Evolutionary conservation across 2,329 filamentous ascomycete species (phyloP).

Genomic region (Penicillium palitans): DNA sequence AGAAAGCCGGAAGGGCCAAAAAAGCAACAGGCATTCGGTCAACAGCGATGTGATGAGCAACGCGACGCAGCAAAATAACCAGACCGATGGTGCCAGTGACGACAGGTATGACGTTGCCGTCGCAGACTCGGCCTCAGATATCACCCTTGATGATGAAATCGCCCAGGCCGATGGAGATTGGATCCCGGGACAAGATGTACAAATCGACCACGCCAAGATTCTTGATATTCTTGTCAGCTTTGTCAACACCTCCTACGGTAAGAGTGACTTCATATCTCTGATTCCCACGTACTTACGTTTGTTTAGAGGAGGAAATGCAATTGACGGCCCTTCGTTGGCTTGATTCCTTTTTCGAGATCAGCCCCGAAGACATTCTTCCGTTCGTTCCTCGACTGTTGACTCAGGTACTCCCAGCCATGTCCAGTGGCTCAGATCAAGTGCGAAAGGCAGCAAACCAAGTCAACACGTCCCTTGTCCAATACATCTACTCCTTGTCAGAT

Average conservation of each 20-base stretch:
- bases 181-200: constrained; percentile 95
- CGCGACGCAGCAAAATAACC: constrained; percentile 49
- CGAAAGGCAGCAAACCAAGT: constrained; percentile 84
- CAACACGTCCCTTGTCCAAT: constrained; percentile 87
- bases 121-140: constrained; percentile 47
- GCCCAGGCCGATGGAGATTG: constrained; percentile 81
- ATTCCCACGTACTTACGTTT: constrained; percentile 19
- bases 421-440: constrained; percentile 85
- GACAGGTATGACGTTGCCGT: constrained; percentile 58
- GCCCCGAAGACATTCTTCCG: constrained; percentile 90
- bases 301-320: constrained; percentile 80
- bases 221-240: constrained; percentile 89
- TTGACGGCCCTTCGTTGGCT: constrained; percentile 93
- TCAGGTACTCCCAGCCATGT: constrained; percentile 90
- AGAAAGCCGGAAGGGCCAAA: constrained; percentile 72
- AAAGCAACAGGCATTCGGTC: constrained; percentile 69
- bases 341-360: constrained; percentile 94
- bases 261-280: constrained; percentile 29
- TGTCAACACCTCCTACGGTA: constrained; percentile 77
- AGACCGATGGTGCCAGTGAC: constrained; percentile 34
- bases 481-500: constrained; percentile 86
- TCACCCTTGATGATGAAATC: constrained; percentile 54
- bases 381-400: constrained; percentile 92
- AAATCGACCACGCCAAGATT: constrained; percentile 89
- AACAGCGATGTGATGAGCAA: constrained; percentile 68